Evolutionary conservation across 140 eudicot genomes (phyloP).

Genomic region (Ambrosia hybrid): DNA sequence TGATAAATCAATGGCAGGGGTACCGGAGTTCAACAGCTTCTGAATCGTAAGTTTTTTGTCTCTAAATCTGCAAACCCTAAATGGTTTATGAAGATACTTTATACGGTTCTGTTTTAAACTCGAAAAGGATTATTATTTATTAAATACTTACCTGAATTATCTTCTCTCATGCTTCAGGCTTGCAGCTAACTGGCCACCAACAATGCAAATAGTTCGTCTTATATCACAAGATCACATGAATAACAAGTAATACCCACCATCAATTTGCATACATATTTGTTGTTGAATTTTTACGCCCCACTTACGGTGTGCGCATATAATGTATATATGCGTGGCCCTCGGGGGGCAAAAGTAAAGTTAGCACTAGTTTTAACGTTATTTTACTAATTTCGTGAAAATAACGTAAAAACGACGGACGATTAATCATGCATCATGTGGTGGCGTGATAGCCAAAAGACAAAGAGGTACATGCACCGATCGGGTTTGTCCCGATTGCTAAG

Average conservation of each 20-base stretch:
- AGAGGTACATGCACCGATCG: no score
- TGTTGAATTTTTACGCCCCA: no score
- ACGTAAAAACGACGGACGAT: no score
- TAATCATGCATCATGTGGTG: no score
- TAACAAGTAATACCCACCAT: slow-evolving; percentile 67
- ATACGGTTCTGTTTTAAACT: not conserved
- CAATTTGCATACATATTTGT: not conserved
- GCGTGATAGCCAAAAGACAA: no score
- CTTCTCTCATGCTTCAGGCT: slow-evolving; percentile 46
- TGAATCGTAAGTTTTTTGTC: slow-evolving; percentile 69
- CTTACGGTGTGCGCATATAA: no score
- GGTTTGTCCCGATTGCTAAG: no score
- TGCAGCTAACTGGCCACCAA: slow-evolving; percentile 98
- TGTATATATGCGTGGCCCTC: no score
- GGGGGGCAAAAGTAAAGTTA: no score
- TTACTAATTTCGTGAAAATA: no score
- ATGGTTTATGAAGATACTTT: not conserved
- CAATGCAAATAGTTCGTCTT: slow-evolving; percentile 97
- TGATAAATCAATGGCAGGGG: slow-evolving; percentile 59
- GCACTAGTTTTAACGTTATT: no score
- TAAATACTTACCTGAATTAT: not conserved
- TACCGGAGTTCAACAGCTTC: slow-evolving; percentile 94
- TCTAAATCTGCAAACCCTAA: slow-evolving; percentile 18
- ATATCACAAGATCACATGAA: slow-evolving; percentile 99
- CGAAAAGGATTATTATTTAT: slow-evolving; percentile 3